A percentile compares a stretch with the other conserved stretches of the same genome.
Evolutionary conservation across 805 yeast genomes (phyloP).

Genomic region (Yarrowia sp.): DNA sequence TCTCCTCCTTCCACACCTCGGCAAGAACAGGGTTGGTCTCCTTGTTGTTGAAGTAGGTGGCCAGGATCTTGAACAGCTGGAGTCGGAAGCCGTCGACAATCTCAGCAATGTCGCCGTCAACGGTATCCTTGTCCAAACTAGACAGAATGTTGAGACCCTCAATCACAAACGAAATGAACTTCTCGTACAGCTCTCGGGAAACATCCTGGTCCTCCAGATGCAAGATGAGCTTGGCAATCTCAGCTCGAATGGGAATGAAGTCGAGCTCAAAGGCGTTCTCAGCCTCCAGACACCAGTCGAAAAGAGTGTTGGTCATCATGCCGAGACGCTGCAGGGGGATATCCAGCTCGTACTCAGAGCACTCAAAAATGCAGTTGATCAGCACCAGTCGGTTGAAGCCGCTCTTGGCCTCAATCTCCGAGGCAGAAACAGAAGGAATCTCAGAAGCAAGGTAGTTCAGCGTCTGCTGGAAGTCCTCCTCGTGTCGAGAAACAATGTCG

Average conservation of each 20-base stretch:
- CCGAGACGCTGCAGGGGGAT: constrained; percentile 63
- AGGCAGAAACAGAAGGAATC: constrained; percentile 17
- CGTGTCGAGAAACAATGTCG: neutral
- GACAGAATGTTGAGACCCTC: constrained; percentile 23
- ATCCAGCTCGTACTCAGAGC: neutral
- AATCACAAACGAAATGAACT: neutral
- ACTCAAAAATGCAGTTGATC: constrained; percentile 2
- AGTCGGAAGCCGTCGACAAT: constrained; percentile 24
- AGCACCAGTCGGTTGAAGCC: constrained; percentile 13
- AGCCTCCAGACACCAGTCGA: constrained; percentile 55
- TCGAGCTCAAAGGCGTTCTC: constrained; percentile 58
- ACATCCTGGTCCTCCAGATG: constrained; percentile 10
- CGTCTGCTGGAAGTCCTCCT: constrained; percentile 20
- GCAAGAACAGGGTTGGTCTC: constrained; percentile 13
- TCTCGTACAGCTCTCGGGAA: constrained; percentile 17
- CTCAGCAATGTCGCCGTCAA: constrained; percentile 15
- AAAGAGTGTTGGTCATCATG: constrained; percentile 56
- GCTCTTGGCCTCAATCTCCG: constrained; percentile 6
- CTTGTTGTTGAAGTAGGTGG: constrained; percentile 26
- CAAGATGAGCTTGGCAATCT: constrained; percentile 48
- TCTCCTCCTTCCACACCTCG: constrained; percentile 18
- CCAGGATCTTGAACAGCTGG: constrained; percentile 20
- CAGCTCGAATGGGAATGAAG: constrained; percentile 53
- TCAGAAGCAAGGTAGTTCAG: constrained; percentile 24
- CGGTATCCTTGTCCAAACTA: neutral